Base-by-base conservation (phyloP, 495 filamentous ascomycete genomes). In the Aspergillus kassunensis region DNA sequence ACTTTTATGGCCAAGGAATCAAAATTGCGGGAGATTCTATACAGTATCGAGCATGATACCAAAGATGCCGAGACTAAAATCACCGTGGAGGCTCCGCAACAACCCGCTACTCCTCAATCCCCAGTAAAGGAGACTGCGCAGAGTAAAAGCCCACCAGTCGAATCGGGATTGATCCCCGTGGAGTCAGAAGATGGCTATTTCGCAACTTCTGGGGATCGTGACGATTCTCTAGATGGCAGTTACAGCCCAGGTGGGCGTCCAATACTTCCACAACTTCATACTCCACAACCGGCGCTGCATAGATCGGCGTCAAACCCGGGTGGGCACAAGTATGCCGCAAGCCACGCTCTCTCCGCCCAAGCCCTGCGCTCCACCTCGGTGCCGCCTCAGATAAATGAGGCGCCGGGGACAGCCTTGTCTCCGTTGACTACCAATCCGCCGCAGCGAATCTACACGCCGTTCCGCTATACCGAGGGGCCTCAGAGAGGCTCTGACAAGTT, bases 231-330 rank as follows among this genome's bases (percentile, higher is more conserved):
- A 40, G 65, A 69, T 52, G 49, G 67, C 40, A 62, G 61, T 25
- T 79, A 74, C 44, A 80, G 76, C 37, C 68, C 75, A 16, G 77
- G 75, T 23, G 76, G 77, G n/a, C 69, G 76, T 6, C 75, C 76
- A 13, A 66, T 74, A 24, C 55, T 73, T 15, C 31, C 58, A 9
- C 52, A 45, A 21, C 37, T 58, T 29, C 49, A 60, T 37, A 60
- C 61, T 4, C 57, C 61, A 27, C 29, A 29, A 18, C 37, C 53
- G 15, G 16, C 30, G 5, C 37, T 61, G 12, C 51, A 58, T 18
- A 47, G 66, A 23, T 57, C 66, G 16, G 35, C 57, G 31, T 49
- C 62, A 1, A 57, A 63, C 27, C 56, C 64, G 2, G 19, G 43
- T 12, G 57, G 59, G 45, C 41, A 10, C 45, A 58, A 44, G 45